Percentiles rank a stretch among this genome's conserved stretches.
Evolutionary conservation across 768 basidiomycete species (phyloP).

Genomic region (Boletus rufocinnamomeus): DNA sequence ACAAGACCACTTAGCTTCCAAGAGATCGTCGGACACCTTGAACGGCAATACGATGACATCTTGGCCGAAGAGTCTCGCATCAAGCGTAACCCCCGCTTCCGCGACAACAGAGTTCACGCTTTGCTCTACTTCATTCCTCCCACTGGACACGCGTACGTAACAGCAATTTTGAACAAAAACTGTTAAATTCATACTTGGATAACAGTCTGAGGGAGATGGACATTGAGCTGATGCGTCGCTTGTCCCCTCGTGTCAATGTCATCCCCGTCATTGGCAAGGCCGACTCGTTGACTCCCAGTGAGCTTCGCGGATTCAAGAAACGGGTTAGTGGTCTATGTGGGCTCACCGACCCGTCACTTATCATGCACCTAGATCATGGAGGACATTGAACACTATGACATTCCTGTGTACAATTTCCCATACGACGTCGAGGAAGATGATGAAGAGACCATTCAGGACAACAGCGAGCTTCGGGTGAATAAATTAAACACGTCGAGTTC

Average conservation of each 20-base stretch:
- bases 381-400: conserved; percentile 97
- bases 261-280: conserved; percentile 98
- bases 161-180: background rate
- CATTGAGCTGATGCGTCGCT: conserved; percentile 97
- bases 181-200: background rate
- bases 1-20: conserved; percentile 65
- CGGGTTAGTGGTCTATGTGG: conserved; percentile 49
- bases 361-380: conserved; percentile 84
- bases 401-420: conserved; percentile 99
- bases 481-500: conserved; percentile 1
- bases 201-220: conserved; percentile 94
- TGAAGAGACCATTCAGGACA: conserved; percentile 97
- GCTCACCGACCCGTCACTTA: conserved; percentile 7
- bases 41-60: conserved; percentile 99
- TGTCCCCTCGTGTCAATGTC: conserved; percentile 97
- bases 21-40: conserved; percentile 95
- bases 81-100: conserved; percentile 99
- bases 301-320: conserved; percentile 95
- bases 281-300: conserved; percentile 90
- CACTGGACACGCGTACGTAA: conserved; percentile 90
- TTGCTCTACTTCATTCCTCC: conserved; percentile 98
- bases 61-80: conserved; percentile 98
- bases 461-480: conserved; percentile 87
- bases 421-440: conserved; percentile 99
- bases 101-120: conserved; percentile 96